These are phyloP conservation scores for Symbiodinium natans DNA, from an alignment of 73 alveolate genomes.

Conservation along the genomic window DNA sequence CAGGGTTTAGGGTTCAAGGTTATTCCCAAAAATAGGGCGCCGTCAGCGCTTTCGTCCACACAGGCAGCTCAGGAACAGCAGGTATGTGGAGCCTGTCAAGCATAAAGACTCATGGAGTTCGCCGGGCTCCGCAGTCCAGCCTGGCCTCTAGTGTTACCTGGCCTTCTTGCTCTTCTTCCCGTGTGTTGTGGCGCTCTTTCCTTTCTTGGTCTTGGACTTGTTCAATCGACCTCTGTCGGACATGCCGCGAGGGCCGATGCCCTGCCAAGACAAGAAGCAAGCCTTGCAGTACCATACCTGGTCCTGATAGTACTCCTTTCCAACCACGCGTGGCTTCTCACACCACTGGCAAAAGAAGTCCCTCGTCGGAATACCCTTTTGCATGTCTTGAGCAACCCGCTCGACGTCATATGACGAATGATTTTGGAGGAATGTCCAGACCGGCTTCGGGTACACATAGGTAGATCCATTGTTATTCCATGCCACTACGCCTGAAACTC, in stretches of 20 bases:
- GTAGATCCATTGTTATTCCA: conserved; percentile 19
- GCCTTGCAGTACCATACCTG: conserved; percentile 18
- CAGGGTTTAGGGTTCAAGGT: no score
- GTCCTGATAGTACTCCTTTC: conserved; percentile 35
- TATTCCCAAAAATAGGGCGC: no score
- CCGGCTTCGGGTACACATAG: conserved; percentile 11
- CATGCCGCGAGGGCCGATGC: conserved; percentile 39
- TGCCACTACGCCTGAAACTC: neutral
- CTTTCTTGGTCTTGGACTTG: neutral
- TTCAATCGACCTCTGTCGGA: conserved; percentile 38
- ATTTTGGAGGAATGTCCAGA: conserved; percentile 6
- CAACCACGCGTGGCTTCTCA: conserved; percentile 23
- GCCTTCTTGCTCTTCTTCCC: neutral
- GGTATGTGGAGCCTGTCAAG: no score
- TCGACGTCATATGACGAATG: conserved; percentile 26
- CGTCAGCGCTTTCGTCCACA: no score
- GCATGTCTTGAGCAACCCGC: conserved; percentile 21
- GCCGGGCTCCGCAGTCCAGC: no score
- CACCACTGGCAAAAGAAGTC: conserved; percentile 12
- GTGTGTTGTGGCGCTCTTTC: neutral
- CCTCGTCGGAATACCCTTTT: neutral
- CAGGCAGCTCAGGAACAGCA: no score
- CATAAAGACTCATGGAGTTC: no score
- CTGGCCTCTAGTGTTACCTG: no score
- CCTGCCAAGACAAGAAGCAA: conserved; percentile 28